Conservation (phyloP, 352 stramenopile genomes). For the Phytophthora citricola region DNA sequence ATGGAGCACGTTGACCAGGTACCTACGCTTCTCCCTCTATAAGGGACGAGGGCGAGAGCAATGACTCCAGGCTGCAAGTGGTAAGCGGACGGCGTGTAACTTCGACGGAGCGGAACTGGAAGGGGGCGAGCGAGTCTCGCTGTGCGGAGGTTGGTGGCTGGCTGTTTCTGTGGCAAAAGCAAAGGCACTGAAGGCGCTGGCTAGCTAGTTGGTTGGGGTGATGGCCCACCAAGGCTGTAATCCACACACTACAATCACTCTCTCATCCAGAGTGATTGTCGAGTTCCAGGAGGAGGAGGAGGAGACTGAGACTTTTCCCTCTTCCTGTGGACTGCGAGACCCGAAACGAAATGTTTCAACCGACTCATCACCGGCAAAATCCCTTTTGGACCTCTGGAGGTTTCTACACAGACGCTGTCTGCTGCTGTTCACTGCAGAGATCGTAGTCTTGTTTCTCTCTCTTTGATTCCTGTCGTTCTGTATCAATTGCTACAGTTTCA, state of each 20-base stretch:
- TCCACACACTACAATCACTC: constrained; percentile 40
- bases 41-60: neutral
- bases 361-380: constrained; percentile 55
- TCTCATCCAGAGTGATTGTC: constrained; percentile 13
- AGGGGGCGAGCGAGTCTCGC: constrained; percentile 19
- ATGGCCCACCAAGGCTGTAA: constrained; percentile 84
- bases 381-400: constrained; percentile 12
- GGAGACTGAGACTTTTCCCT: neutral
- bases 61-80: constrained; percentile 7
- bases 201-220: constrained; percentile 52
- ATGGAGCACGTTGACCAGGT: constrained; percentile 90
- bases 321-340: constrained; percentile 28
- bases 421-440: neutral
- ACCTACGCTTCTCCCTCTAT: constrained; percentile 24
- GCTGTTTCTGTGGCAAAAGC: constrained; percentile 1
- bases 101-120: constrained; percentile 4
- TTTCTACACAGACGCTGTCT: constrained; percentile 8
- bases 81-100: constrained; percentile 20
- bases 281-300: constrained; percentile 2
- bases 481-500: neutral
- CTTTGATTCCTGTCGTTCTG: neutral
- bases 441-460: neutral
- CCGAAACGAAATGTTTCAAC: constrained; percentile 30
- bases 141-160: constrained; percentile 22
- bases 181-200: constrained; percentile 40